Evolutionary conservation across 345 rosid species (phyloP).

Genomic region (Sisymbrium irio): DNA sequence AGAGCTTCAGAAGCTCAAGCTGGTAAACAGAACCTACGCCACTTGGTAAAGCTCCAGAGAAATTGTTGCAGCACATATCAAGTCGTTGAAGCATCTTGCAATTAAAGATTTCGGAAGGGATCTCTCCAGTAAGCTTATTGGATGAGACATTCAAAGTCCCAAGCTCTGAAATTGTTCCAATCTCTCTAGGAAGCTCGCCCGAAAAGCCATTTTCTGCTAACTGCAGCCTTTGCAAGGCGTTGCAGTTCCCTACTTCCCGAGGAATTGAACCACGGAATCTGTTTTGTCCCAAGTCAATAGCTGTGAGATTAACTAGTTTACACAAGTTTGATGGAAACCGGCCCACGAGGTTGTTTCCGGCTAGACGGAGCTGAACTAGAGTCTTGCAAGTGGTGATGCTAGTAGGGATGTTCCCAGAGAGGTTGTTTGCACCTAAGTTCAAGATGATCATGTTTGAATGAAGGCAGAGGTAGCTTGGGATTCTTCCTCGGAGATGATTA

Average conservation of each 20-base stretch:
- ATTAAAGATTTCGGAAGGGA: slow-evolving; percentile 64
- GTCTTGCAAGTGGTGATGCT: slow-evolving; percentile 58
- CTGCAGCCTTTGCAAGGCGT: slow-evolving; percentile 60
- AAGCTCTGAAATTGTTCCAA: slow-evolving; percentile 62
- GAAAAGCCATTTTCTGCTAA: slow-evolving; percentile 60
- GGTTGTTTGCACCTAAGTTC: slow-evolving; percentile 68
- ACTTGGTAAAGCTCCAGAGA: slow-evolving; percentile 54
- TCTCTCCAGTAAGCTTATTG: slow-evolving; percentile 58
- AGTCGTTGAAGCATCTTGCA: slow-evolving; percentile 85
- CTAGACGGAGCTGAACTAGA: slow-evolving; percentile 63
- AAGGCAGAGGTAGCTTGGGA: slow-evolving; percentile 64
- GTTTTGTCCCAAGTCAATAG: slow-evolving; percentile 73
- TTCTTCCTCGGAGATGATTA: slow-evolving; percentile 60
- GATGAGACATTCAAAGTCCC: slow-evolving; percentile 76
- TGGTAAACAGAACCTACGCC: slow-evolving; percentile 65
- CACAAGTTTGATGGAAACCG: slow-evolving; percentile 65
- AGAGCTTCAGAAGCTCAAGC: slow-evolving; percentile 85
- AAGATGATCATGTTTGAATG: slow-evolving; percentile 51
- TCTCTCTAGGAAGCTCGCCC: slow-evolving; percentile 68
- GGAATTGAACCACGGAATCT: slow-evolving; percentile 69
- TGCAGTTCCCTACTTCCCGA: slow-evolving; percentile 60
- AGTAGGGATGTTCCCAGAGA: slow-evolving; percentile 64
- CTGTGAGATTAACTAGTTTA: slow-evolving; percentile 54
- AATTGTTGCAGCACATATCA: slow-evolving; percentile 67
- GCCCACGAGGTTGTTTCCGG: slow-evolving; percentile 58